Evolutionary conservation across 345 rosid genomes (phyloP).

Genomic region (Xanthoceras sorbifolium): DNA sequence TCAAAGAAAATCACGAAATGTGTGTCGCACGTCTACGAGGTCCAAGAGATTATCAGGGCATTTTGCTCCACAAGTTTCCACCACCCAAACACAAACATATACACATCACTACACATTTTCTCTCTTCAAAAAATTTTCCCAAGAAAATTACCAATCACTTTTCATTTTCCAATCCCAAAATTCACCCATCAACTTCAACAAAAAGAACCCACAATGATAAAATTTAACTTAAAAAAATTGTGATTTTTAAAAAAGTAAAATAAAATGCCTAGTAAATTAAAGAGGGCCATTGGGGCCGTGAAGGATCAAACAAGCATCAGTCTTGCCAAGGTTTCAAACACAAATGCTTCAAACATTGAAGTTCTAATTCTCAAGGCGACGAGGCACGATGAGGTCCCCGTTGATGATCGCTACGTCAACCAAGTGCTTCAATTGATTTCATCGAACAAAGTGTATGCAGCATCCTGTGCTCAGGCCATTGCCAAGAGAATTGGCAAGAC

Average conservation of each 20-base stretch:
- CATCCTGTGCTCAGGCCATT: constrained; percentile 59
- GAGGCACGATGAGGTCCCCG: constrained; percentile 68
- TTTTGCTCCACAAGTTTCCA: not conserved
- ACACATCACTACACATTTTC: not conserved
- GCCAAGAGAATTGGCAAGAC: constrained; percentile 72
- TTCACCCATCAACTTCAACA: not conserved
- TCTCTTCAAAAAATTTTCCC: not conserved
- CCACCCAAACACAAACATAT: constrained; percentile 2
- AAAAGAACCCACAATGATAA: not conserved
- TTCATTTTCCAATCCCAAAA: not conserved
- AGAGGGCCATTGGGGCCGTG: constrained; percentile 82
- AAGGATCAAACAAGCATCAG: constrained; percentile 93
- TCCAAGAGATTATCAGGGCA: not conserved
- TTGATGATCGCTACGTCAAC: constrained; percentile 58
- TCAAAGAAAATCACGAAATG: not conserved
- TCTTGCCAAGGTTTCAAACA: constrained; percentile 72
- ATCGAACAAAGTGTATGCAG: constrained; percentile 54
- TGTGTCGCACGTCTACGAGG: not conserved
- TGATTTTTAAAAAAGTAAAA: not conserved
- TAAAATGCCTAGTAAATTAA: constrained; percentile 80
- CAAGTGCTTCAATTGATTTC: constrained; percentile 59
- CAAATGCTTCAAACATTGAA: constrained; percentile 55
- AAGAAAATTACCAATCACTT: not conserved
- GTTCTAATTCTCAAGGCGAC: constrained; percentile 82
- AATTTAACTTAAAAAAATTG: not conserved